Base-by-base conservation (phyloP, 2,329 filamentous ascomycete genomes). In the Colletotrichum lupini region DNA sequence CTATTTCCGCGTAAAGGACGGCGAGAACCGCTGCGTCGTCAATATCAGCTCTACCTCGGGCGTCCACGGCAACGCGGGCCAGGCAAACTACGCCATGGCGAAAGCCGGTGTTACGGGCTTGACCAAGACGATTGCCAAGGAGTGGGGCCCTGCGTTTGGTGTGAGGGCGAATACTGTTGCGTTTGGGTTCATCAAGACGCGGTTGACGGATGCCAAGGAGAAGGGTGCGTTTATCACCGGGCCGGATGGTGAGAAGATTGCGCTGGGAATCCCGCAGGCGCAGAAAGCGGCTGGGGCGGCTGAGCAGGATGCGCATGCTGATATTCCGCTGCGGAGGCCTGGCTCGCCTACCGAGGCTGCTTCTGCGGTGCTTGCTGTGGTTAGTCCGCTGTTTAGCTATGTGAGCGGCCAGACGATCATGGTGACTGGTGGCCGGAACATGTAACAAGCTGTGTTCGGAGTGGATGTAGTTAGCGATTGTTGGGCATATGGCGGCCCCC, bases 1-100 rank as follows among this genome's bases (percentile, higher is more conserved):
- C 26, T 97, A 94, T 83, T 97, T 98, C 87, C 92, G 95, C 53
- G 93, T 97, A 75, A 93, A 92, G 77, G 95, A 97, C 82, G 92
- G 93, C 78, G 93, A 93, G 81, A 90, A 92, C 5, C 89, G 95
- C 68, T 92, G 89, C 81, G 91, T 97, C 77, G 89, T 97, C 85
- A 97, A 97, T 82, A 94, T 98, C 81, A 93, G 91, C 68, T 94
- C 91, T 66, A 97, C 95, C 1, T 94, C 90, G 37, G 95, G 95
- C 66, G 86, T 97, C 14, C 91, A 97, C 82, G 95, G 95, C 68
- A 97, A 97, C 80, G 93, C 94, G 8, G 95, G 95, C n/a, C 95
- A 97, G 86, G 91, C 93, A 77, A 98, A 97, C 87, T 97, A 97
- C 83, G 89, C 93, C 46, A 86, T 95, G 60, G 95, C 94, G 67